phyloP scores from a whole-genome alignment of 2,329 filamentous ascomycete genomes.

The Talaromyces albobiverticillius region DNA sequence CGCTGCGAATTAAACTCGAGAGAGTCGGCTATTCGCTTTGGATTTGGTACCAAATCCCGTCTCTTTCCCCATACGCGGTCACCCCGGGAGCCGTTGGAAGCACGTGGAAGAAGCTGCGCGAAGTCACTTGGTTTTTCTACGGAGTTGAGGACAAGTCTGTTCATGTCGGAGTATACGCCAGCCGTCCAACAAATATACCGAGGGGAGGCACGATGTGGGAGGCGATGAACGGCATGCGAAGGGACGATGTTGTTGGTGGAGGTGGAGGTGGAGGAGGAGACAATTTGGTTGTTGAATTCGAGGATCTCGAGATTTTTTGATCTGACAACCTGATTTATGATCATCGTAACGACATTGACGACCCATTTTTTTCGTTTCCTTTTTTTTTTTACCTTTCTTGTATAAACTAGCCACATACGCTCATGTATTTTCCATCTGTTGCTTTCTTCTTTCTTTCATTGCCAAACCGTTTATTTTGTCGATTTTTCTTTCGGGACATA shows the following conservation, averaged over 20 bases:
- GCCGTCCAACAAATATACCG: slow-evolving; percentile 51
- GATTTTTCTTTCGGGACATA: neutral
- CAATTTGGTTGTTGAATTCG: slow-evolving; percentile 49
- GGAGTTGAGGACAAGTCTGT: slow-evolving; percentile 58
- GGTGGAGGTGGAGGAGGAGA: slow-evolving; percentile 28
- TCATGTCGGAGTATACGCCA: slow-evolving; percentile 58
- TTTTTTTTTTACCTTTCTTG: slow-evolving; percentile 12
- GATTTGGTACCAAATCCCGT: slow-evolving; percentile 55
- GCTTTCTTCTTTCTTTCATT: slow-evolving; percentile 1
- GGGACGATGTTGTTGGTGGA: slow-evolving; percentile 18
- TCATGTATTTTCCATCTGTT: slow-evolving; percentile 2
- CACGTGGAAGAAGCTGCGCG: slow-evolving; percentile 57
- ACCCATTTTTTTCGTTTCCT: slow-evolving; percentile 8
- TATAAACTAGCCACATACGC: slow-evolving; percentile 3
- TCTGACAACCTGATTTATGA: slow-evolving; percentile 3
- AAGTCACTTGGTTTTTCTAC: slow-evolving; percentile 62
- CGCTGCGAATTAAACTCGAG: slow-evolving; percentile 56
- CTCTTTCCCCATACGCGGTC: slow-evolving; percentile 28
- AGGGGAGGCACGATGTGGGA: slow-evolving; percentile 38
- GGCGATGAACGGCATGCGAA: slow-evolving; percentile 33
- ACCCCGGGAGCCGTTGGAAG: slow-evolving; percentile 40
- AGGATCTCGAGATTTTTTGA: slow-evolving; percentile 51
- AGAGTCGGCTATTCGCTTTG: slow-evolving; percentile 55
- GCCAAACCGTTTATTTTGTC: neutral
- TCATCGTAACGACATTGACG: slow-evolving; percentile 9